Evolutionary conservation across 2,329 filamentous ascomycete species (phyloP), one percentile per base, ranked within the genome.

Genomic region (Chalaropsis thielavioides): DNA sequence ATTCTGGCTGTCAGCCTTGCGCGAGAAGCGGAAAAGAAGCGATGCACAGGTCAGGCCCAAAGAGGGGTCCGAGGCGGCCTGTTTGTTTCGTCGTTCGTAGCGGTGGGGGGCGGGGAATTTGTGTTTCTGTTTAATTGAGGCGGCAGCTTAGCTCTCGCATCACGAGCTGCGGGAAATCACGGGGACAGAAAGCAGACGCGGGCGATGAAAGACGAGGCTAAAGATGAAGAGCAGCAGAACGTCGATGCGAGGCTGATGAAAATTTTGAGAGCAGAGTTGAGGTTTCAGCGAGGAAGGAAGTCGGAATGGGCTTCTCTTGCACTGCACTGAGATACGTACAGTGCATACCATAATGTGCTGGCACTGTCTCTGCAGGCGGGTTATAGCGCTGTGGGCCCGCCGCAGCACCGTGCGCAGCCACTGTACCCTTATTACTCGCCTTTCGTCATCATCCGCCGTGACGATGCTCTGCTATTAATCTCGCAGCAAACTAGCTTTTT

Each of bases 61-160:
- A 58, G 54, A 58, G 54, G 54, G 54, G 54, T 38, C 54, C 31
- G 27, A 22, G 54, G 54, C 54, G 54, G 38, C 10, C 54, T 58
- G 19, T 11, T 51, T 58, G 27, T 31, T 4, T 38, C 31, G 27
- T 31, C 51, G 51, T 35, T 35, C 17, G 15, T 27, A n/a, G 17
- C 41, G 41, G 15, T 7, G 41, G 41, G 43, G 43, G 15, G 3
- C 15, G 43, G 43, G 43, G 43, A 46, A 46, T 46, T 46, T 17
- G 43, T n/a, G 38, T 40, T 51, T 38, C 0, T 10, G 24, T 56
- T 56, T 13, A 58, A 58, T 58, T 56, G 27, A 27, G 35, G 51
- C 24, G 15, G 51, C 35, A 24, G 43, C 43, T 46, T 17, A 46
- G 43, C 43, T 46, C 43, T 46, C 15, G 43, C 43, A 46, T 46